Evolutionary conservation across 345 rosid genomes (phyloP), one percentile per base, ranked within the genome.

Genomic region (Rhizophora apiculata): DNA sequence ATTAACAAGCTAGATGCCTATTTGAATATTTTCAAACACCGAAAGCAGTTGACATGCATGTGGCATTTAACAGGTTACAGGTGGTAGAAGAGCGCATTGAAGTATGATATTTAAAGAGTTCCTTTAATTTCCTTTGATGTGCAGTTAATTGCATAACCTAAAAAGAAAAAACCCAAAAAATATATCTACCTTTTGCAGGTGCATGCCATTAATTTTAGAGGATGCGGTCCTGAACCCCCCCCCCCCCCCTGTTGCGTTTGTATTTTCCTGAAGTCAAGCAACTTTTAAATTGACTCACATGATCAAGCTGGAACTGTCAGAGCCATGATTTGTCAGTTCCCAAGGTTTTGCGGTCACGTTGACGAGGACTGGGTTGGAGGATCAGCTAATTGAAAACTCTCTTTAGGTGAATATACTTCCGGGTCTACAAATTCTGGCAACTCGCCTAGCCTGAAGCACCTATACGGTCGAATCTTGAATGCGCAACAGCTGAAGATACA

Each of bases 61-160:
- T 63, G 79, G 71, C 68, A 65, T 63, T 63, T 55, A 71, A 54
- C 62, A 37, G 67, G 19, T 22, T 65, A 36, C 60, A 72, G 76
- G 59, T n/a, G 80, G 80, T 69, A 34, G 75, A 48, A 71, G 68
- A 54, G 63, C 5, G 80, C 84, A 72, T 78, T 78, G 64, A 74
- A 43, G 53, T 72, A 74, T 37, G 24, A 55, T 22, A 69, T 37
- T 80, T 46, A 80, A 69, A 34, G 55, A 63, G 32, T 27, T 10
- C 10, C 48, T 24, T 18, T 59, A 9, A 18, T 27, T 36, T 46
- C 11, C n/a, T 36, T 2, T 68, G 30, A 56, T 51, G 2, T 20
- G 62, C 30, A 6, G 54, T 62, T 62, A 58, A 48, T 37, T 56
- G 22, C 57, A 0, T 31, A 18, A 9, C 21, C 21, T 22, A 6